Conservation (phyloP, 177 flowering plant genomes). For the Vitis hybrid region DNA sequence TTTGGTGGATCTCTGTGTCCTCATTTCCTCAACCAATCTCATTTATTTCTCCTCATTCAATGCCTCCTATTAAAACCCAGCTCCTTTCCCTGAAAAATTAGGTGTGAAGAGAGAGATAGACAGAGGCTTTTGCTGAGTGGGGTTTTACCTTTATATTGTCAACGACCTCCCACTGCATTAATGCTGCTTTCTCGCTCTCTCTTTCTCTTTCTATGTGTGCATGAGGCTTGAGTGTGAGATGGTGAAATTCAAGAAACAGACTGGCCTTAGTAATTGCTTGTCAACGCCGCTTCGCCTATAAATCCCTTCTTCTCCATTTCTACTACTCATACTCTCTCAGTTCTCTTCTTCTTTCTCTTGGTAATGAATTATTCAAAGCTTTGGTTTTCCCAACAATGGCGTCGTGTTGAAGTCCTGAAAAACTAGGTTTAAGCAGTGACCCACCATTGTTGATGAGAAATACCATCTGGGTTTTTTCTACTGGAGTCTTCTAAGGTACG, state of each 20-base stretch:
- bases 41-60: constrained; percentile 40
- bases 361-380: not conserved
- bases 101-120: constrained; percentile 23
- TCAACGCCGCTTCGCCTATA: constrained; percentile 31
- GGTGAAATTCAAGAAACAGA: constrained; percentile 32
- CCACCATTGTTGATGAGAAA: no score
- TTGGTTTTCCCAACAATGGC: not conserved
- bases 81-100: constrained; percentile 31
- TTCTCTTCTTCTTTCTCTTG: not conserved
- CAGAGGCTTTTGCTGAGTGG: not conserved
- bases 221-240: constrained; percentile 8
- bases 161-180: constrained; percentile 39
- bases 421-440: no score
- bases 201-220: no score
- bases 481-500: no score
- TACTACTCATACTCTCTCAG: constrained; percentile 7
- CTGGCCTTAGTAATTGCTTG: constrained; percentile 40
- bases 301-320: constrained; percentile 24
- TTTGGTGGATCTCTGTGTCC: not conserved
- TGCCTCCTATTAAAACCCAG: constrained; percentile 26
- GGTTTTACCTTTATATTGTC: constrained; percentile 15
- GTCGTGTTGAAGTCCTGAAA: not conserved
- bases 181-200: constrained; percentile 18
- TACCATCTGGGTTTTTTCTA: no score
- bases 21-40: constrained; percentile 52